phyloP scores from a whole-genome alignment of 2,329 filamentous ascomycete species.

The Ramichloridium luteum region DNA sequence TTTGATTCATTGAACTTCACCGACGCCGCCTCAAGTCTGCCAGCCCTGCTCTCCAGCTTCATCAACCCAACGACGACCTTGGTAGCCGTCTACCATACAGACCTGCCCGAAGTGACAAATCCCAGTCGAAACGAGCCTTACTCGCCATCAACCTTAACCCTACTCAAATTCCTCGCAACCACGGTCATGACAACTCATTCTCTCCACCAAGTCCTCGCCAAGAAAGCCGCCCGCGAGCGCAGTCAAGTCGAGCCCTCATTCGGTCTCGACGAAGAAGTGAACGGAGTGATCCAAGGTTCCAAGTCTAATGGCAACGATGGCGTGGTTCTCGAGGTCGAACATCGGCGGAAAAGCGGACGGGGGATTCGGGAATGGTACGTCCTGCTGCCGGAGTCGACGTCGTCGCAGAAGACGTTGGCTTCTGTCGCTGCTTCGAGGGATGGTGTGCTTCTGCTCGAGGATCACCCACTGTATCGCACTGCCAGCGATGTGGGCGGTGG shows the following conservation, averaged over 20 bases:
- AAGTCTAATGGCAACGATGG: constrained; percentile 41
- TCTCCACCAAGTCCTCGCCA: constrained; percentile 60
- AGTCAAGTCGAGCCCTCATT: constrained; percentile 65
- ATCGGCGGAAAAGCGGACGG: constrained; percentile 70
- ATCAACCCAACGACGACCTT: constrained; percentile 58
- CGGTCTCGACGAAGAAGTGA: constrained; percentile 63
- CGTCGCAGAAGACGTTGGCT: constrained; percentile 14
- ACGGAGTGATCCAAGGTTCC: constrained; percentile 65
- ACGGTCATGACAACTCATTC: constrained; percentile 64
- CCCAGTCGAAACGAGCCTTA: constrained; percentile 31
- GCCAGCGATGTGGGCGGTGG: constrained; percentile 27
- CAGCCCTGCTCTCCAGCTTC: constrained; percentile 57
- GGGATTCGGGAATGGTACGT: constrained; percentile 60
- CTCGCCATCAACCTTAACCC: constrained; percentile 55
- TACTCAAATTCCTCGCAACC: constrained; percentile 78
- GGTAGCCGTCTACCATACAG: constrained; percentile 69
- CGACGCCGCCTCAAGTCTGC: constrained; percentile 45
- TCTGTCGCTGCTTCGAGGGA: constrained; percentile 15
- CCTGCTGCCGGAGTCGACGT: constrained; percentile 27
- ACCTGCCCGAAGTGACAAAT: constrained; percentile 47
- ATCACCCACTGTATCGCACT: constrained; percentile 58
- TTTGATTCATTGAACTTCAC: no score
- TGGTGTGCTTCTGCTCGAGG: constrained; percentile 52
- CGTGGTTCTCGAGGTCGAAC: constrained; percentile 72
- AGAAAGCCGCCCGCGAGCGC: constrained; percentile 62